Conservation (phyloP, 371 early-diverging fungal genomes). For the Apophysomyces variabilis region DNA sequence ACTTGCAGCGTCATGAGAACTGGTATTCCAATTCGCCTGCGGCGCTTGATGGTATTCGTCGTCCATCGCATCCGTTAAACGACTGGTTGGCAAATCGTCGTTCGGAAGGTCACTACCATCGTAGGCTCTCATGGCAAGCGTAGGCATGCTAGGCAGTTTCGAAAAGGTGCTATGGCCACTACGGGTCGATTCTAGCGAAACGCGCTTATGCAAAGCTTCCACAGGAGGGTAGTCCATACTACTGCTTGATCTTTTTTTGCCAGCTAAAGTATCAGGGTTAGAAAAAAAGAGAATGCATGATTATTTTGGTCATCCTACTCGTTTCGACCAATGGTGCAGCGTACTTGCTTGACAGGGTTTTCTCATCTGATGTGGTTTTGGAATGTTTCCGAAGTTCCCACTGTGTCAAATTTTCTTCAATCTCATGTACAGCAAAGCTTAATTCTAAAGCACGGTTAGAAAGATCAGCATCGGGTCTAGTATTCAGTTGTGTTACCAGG, state of each 20-base stretch:
- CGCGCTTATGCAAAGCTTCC: conserved; percentile 10
- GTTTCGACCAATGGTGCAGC: conserved; percentile 6
- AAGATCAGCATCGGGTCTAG: background rate
- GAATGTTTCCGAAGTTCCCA: conserved; percentile 37
- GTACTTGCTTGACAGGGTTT: background rate
- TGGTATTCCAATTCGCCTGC: background rate
- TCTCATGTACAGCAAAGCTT: conserved; percentile 46
- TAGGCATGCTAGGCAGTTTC: conserved; percentile 13
- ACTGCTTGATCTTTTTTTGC: conserved; percentile 12
- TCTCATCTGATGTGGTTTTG: background rate
- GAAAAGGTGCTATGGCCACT: conserved; percentile 5
- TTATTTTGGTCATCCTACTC: conserved; percentile 12
- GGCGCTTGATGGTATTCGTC: background rate
- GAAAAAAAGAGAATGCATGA: background rate
- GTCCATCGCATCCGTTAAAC: background rate
- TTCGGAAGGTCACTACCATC: conserved; percentile 5
- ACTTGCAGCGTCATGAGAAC: background rate
- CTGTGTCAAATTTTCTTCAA: conserved; percentile 38
- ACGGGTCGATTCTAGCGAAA: conserved; percentile 8
- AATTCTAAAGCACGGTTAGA: conserved; percentile 23
- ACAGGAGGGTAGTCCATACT: background rate
- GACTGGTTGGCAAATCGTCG: conserved; percentile 5
- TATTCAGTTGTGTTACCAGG: conserved; percentile 24
- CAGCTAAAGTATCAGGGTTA: background rate
- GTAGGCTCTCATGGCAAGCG: conserved; percentile 9